These are phyloP conservation scores for Tylopilus sp. DNA, from an alignment of 768 basidiomycete species.

Conservation along the genomic window DNA sequence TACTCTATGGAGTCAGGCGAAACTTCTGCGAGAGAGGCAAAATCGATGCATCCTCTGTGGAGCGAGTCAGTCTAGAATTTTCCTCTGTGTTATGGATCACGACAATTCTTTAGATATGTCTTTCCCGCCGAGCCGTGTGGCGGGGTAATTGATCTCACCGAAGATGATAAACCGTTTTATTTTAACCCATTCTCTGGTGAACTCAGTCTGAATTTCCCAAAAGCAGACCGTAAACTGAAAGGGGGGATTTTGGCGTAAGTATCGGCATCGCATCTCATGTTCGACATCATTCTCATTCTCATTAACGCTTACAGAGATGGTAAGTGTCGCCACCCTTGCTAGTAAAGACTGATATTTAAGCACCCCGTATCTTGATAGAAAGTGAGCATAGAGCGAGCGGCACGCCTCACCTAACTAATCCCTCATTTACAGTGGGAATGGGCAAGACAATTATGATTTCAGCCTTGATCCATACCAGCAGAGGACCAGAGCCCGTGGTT, in stretches of 20 bases:
- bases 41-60: conserved; percentile 92
- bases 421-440: conserved; percentile 71
- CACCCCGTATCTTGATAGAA: conserved; percentile 35
- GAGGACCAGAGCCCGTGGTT: conserved; percentile 41
- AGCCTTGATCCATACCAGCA: conserved; percentile 80
- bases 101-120: conserved; percentile 51
- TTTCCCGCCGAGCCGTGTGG: conserved; percentile 62
- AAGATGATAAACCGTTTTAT: conserved; percentile 77
- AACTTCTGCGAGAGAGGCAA: conserved; percentile 61
- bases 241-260: conserved; percentile 91
- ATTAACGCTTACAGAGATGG: conserved; percentile 33
- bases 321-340: conserved; percentile 11
- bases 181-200: conserved; percentile 93
- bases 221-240: conserved; percentile 66
- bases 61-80: conserved; percentile 59
- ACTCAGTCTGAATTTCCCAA: conserved; percentile 81
- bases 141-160: conserved; percentile 73
- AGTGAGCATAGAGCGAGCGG: conserved; percentile 36
- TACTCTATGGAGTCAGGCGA: conserved; percentile 76
- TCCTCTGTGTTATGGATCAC: background rate
- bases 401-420: conserved; percentile 1
- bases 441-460: conserved; percentile 95
- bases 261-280: background rate
- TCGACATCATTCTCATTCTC: background rate
- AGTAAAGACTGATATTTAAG: conserved; percentile 4